A percentile compares a stretch with the other conserved stretches of the same genome.
phyloP scores from a whole-genome alignment of 2,329 filamentous ascomycete species.

The Fusarium buharicum region DNA sequence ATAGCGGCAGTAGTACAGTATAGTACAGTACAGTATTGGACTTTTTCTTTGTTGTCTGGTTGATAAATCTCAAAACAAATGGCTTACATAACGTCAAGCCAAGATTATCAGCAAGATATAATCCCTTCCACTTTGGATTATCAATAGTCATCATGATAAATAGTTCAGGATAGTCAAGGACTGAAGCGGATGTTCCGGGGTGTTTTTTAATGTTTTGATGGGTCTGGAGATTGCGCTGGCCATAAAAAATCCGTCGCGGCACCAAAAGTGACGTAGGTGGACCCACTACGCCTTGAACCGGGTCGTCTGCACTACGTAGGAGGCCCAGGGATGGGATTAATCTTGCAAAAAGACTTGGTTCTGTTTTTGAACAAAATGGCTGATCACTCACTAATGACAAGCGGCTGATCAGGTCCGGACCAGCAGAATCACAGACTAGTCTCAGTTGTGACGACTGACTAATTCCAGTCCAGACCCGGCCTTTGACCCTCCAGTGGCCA shows the following conservation, averaged over 20 bases:
- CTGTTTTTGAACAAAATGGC: background rate
- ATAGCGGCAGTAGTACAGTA: background rate
- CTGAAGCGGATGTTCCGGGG: constrained; percentile 10
- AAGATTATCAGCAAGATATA: background rate
- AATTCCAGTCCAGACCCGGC: constrained; percentile 15
- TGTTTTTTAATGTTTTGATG: constrained; percentile 1
- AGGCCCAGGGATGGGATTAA: background rate
- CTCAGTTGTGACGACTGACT: constrained; percentile 28
- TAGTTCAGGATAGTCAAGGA: no score
- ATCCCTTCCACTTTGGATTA: background rate
- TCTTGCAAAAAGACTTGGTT: background rate
- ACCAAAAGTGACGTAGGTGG: constrained; percentile 11
- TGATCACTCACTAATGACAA: background rate
- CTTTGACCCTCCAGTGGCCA: no score
- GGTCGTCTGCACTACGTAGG: constrained; percentile 19
- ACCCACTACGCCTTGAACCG: background rate
- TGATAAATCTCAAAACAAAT: background rate
- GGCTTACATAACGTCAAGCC: background rate
- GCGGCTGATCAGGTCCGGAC: constrained; percentile 16
- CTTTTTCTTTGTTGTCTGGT: background rate
- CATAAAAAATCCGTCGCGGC: background rate
- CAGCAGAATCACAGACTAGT: background rate
- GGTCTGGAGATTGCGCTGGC: constrained; percentile 22
- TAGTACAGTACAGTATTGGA: no score
- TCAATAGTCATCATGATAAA: background rate